Percentiles rank a stretch among this genome's conserved stretches.
These are phyloP conservation scores for Penicillium paxilli DNA, from an alignment of 495 filamentous ascomycete genomes.

Conservation along the genomic window DNA sequence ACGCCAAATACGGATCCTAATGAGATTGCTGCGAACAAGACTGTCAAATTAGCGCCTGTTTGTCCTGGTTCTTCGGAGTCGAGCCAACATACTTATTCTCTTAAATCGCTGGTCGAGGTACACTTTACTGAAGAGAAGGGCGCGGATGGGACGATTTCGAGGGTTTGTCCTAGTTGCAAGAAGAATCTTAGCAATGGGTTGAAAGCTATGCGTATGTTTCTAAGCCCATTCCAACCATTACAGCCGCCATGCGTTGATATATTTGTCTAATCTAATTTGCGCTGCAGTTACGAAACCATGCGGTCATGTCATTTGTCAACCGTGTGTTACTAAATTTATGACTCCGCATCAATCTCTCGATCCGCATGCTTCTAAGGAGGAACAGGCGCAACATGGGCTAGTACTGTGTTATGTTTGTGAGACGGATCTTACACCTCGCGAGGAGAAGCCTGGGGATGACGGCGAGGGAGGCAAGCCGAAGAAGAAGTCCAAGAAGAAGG, in stretches of 20 bases:
- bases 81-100: slow-evolving; percentile 71
- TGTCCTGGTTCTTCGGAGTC: slow-evolving; percentile 77
- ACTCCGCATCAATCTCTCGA: slow-evolving; percentile 58
- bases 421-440: slow-evolving; percentile 58
- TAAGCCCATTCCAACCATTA: not conserved
- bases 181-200: slow-evolving; percentile 80
- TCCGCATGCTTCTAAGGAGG: slow-evolving; percentile 62
- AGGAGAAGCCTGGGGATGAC: slow-evolving; percentile 5
- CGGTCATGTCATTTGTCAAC: slow-evolving; percentile 89
- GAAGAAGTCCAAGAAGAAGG: slow-evolving; percentile 47
- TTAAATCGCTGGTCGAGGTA: slow-evolving; percentile 78
- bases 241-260: too few species aligned
- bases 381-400: slow-evolving; percentile 42
- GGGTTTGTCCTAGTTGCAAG: slow-evolving; percentile 86
- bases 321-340: slow-evolving; percentile 89
- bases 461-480: slow-evolving; percentile 13
- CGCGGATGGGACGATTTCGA: slow-evolving; percentile 49
- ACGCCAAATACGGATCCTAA: slow-evolving; percentile 62
- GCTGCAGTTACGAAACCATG: slow-evolving; percentile 78
- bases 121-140: slow-evolving; percentile 74
- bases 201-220: slow-evolving; percentile 66
- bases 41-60: slow-evolving; percentile 68
- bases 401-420: slow-evolving; percentile 89
- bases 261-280: not conserved
- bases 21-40: slow-evolving; percentile 53